Evolutionary conservation across 148 eudicot species (phyloP).

Genomic region (Silene uniflora): DNA sequence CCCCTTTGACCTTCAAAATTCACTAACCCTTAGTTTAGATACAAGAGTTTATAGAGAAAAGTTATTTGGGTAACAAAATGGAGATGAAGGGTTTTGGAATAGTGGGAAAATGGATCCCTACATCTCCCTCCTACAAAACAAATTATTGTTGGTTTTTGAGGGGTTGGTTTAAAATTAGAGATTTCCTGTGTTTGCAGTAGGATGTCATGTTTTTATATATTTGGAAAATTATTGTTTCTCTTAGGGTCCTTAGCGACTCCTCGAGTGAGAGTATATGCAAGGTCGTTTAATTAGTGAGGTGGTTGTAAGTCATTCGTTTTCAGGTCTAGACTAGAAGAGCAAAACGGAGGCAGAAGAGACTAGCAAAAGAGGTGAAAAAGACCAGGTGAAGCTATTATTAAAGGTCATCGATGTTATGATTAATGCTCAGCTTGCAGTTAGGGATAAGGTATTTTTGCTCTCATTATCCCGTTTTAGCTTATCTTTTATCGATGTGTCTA

Average conservation of each 20-base stretch:
- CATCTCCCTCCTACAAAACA: no score
- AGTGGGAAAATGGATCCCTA: no score
- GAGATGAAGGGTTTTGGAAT: no score
- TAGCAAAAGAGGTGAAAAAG: conserved; percentile 79
- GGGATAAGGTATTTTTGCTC: conserved; percentile 70
- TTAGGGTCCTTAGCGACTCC: conserved; percentile 7
- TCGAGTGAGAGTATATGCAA: conserved; percentile 98
- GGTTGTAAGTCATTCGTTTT: conserved; percentile 55
- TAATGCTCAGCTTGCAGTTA: conserved; percentile 96
- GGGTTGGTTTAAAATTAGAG: no score
- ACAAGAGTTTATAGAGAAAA: no score
- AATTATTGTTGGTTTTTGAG: no score
- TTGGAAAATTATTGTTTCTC: no score
- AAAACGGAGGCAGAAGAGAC: conserved; percentile 59
- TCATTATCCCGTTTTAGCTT: conserved; percentile 15
- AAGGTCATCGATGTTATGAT: conserved; percentile 98
- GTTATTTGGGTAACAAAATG: no score
- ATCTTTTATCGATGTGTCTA: neutral
- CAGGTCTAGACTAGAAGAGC: conserved; percentile 50
- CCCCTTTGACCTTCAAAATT: no score
- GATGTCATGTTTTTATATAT: no score
- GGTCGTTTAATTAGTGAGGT: conserved; percentile 90
- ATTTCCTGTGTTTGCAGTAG: no score
- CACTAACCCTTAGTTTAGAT: no score
- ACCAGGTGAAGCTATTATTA: conserved; percentile 91